Conservation (phyloP, 2,329 filamentous ascomycete species). For the Cladosporium sphaerospermum region DNA sequence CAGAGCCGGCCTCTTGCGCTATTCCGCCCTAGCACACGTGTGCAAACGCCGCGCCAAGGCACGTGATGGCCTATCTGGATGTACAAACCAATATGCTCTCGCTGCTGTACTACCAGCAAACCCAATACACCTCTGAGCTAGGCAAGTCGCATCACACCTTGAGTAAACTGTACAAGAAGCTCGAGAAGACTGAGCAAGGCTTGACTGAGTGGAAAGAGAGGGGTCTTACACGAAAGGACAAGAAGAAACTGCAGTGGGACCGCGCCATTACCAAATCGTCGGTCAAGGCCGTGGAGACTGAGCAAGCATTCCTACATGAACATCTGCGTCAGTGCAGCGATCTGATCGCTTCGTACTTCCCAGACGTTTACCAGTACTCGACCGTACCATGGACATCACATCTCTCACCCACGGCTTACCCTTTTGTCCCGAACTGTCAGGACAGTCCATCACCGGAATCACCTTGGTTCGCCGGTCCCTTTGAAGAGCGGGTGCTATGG, state of each 20-base stretch:
- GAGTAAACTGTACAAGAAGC: slow-evolving; percentile 25
- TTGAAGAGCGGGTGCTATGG: slow-evolving; percentile 1
- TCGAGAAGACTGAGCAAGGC: slow-evolving; percentile 19
- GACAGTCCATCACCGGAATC: slow-evolving; percentile 1
- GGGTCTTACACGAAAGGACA: slow-evolving; percentile 20
- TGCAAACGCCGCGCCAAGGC: neutral
- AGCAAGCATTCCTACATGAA: slow-evolving; percentile 22
- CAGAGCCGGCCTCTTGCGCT: slow-evolving; percentile 23
- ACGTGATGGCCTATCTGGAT: neutral
- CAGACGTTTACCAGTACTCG: slow-evolving; percentile 10
- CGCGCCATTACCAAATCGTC: slow-evolving; percentile 18
- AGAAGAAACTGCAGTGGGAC: slow-evolving; percentile 26
- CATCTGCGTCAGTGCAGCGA: slow-evolving; percentile 22
- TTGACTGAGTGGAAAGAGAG: slow-evolving; percentile 1
- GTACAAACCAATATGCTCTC: slow-evolving; percentile 18
- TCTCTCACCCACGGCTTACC: slow-evolving; percentile 19
- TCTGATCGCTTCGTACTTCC: slow-evolving; percentile 21
- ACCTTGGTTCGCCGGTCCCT: slow-evolving; percentile 6
- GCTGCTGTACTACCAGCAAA: slow-evolving; percentile 23
- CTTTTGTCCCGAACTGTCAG: slow-evolving; percentile 14
- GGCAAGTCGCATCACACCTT: slow-evolving; percentile 23
- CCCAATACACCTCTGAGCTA: slow-evolving; percentile 23
- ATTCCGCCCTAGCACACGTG: slow-evolving; percentile 10
- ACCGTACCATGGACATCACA: neutral
- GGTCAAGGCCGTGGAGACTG: slow-evolving; percentile 19